These are phyloP conservation scores for Fusarium sp. DNA, from an alignment of 2,329 filamentous ascomycete species.

Conservation along the genomic window DNA sequence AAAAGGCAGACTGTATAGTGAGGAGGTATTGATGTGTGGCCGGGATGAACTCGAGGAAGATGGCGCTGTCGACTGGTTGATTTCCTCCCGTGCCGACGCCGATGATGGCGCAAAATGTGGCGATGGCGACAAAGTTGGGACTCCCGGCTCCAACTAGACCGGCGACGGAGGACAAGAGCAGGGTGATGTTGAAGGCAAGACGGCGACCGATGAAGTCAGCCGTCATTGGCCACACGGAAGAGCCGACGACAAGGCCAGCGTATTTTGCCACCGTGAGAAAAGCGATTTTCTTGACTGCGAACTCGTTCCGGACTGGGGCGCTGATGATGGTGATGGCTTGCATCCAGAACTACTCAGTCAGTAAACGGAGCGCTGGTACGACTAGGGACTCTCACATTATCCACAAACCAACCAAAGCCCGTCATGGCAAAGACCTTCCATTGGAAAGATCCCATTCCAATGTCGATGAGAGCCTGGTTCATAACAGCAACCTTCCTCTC, in stretches of 20 bases:
- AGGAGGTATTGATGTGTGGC: slow-evolving; percentile 58
- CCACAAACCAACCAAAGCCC: slow-evolving; percentile 44
- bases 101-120: slow-evolving; percentile 64
- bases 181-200: slow-evolving; percentile 60
- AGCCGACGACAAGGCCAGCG: slow-evolving; percentile 58
- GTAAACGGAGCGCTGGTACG: not conserved
- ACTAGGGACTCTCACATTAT: slow-evolving; percentile 27
- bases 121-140: slow-evolving; percentile 68
- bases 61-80: slow-evolving; percentile 60
- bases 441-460: slow-evolving; percentile 39
- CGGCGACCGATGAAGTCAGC: slow-evolving; percentile 57
- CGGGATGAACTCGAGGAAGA: slow-evolving; percentile 63
- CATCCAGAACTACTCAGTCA: slow-evolving; percentile 46
- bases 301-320: slow-evolving; percentile 51
- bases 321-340: slow-evolving; percentile 52
- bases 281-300: slow-evolving; percentile 48
- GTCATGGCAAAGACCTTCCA: slow-evolving; percentile 37
- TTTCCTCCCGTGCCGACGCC: slow-evolving; percentile 59
- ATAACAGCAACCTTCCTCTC: slow-evolving; percentile 40
- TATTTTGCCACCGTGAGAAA: slow-evolving; percentile 53
- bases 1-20: slow-evolving; percentile 56
- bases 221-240: slow-evolving; percentile 59
- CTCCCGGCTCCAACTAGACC: slow-evolving; percentile 68
- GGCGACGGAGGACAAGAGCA: slow-evolving; percentile 63
- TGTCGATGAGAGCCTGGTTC: slow-evolving; percentile 42